These are phyloP conservation scores for Mycosphaerelloides madeirae DNA, from an alignment of 2,329 filamentous ascomycete species.

Conservation along the genomic window DNA sequence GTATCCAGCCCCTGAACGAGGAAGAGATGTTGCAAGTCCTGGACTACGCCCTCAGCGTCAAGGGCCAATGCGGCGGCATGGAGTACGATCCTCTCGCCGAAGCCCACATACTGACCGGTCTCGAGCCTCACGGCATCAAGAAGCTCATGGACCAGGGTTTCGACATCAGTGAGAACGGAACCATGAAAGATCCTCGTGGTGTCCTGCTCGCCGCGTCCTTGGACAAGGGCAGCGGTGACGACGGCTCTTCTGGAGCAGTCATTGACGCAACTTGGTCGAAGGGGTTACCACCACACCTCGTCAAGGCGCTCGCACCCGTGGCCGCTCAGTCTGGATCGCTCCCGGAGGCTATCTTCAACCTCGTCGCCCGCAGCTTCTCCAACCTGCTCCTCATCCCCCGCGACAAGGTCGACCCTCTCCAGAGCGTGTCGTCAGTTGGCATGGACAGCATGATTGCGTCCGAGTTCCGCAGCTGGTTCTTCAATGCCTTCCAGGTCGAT, in stretches of 20 bases:
- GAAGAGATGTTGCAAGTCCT: conserved; percentile 1
- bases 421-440: neutral
- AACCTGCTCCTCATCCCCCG: neutral
- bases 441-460: conserved; percentile 5
- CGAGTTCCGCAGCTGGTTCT: conserved; percentile 2
- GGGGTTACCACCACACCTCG: too few species aligned
- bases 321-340: too few species aligned
- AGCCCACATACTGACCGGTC: neutral
- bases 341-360: too few species aligned
- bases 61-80: neutral
- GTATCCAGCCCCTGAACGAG: neutral
- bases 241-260: neutral
- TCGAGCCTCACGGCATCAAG: neutral
- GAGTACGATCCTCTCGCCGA: neutral
- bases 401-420: neutral
- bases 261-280: too few species aligned
- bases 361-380: neutral
- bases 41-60: neutral
- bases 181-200: neutral
- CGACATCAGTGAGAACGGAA: neutral
- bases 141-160: neutral
- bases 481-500: neutral
- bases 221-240: neutral
- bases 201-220: neutral
- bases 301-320: too few species aligned